Percentiles rank a stretch among this genome's conserved stretches.
phyloP scores from a whole-genome alignment of 495 filamentous ascomycete species.

The Aspergillus bertholletiae region DNA sequence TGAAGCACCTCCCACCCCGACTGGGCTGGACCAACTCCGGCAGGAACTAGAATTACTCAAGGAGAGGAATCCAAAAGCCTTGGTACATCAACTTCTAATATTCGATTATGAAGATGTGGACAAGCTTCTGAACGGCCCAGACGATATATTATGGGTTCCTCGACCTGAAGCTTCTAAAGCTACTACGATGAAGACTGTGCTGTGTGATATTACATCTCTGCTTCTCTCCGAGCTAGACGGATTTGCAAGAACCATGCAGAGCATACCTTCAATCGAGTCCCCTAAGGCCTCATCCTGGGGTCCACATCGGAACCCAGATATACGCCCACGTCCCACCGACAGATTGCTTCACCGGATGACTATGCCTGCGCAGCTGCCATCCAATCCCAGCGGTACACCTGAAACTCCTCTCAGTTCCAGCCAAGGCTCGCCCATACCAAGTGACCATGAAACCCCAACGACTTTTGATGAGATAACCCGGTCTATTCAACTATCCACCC shows the following conservation, averaged over 20 bases:
- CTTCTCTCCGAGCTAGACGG: slow-evolving; percentile 84
- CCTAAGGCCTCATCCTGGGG: slow-evolving; percentile 53
- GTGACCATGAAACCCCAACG: slow-evolving; percentile 55
- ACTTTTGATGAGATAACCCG: slow-evolving; percentile 70
- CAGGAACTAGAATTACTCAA: slow-evolving; percentile 54
- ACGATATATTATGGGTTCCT: slow-evolving; percentile 67
- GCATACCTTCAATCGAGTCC: slow-evolving; percentile 73
- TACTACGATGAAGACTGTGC: slow-evolving; percentile 91
- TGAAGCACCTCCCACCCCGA: slow-evolving; percentile 29
- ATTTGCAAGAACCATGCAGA: slow-evolving; percentile 82
- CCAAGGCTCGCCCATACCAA: slow-evolving; percentile 41
- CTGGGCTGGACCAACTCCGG: slow-evolving; percentile 59
- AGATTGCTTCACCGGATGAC: slow-evolving; percentile 67
- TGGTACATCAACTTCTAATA: slow-evolving; percentile 74
- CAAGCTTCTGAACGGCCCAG: slow-evolving; percentile 39
- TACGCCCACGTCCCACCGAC: slow-evolving; percentile 44
- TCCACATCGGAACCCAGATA: slow-evolving; percentile 40
- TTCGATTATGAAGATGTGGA: slow-evolving; percentile 61
- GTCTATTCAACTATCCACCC: slow-evolving; percentile 41
- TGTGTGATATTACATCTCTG: slow-evolving; percentile 85
- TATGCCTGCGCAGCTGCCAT: slow-evolving; percentile 61
- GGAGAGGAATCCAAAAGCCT: slow-evolving; percentile 67
- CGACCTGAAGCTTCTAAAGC: slow-evolving; percentile 63
- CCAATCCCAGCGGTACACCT: slow-evolving; percentile 47
- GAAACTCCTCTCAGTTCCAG: slow-evolving; percentile 51